Percentiles rank a stretch among this genome's conserved stretches.
These are phyloP conservation scores for Ambrosiella xylebori DNA, from an alignment of 2,329 filamentous ascomycete genomes.

Conservation along the genomic window DNA sequence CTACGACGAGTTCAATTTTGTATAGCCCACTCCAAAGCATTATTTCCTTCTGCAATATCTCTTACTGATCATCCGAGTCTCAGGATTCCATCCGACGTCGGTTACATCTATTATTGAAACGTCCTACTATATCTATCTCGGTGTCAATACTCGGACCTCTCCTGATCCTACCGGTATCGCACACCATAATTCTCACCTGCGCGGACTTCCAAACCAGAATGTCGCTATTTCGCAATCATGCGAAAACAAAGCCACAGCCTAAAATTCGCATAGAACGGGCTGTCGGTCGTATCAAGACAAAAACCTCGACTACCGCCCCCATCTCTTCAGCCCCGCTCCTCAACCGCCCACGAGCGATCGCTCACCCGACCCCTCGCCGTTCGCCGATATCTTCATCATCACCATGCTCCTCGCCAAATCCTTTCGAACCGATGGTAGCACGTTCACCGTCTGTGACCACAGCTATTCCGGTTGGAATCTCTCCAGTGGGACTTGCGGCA, in stretches of 20 bases:
- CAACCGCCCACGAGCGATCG: conserved; percentile 15
- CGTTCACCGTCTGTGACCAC: conserved; percentile 1
- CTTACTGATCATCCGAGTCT: no score
- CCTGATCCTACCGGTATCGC: background rate
- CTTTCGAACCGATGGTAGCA: conserved; percentile 7
- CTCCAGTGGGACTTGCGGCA: background rate
- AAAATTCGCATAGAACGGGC: conserved; percentile 35
- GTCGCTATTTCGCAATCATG: conserved; percentile 26
- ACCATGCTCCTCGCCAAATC: conserved; percentile 11
- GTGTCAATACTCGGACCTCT: background rate
- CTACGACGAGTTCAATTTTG: no score
- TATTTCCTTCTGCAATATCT: no score
- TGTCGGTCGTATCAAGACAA: conserved; percentile 25
- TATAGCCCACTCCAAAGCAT: no score
- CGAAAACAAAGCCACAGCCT: conserved; percentile 35
- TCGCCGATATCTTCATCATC: conserved; percentile 7
- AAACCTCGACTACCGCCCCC: conserved; percentile 17
- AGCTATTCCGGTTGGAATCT: background rate
- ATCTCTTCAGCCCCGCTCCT: conserved; percentile 17
- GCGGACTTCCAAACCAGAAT: conserved; percentile 11
- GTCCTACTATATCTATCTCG: no score
- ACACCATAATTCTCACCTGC: background rate
- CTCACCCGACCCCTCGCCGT: conserved; percentile 7
- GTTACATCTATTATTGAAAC: no score
- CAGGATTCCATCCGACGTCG: no score